A percentile compares a stretch with the other conserved stretches of the same genome.
These are phyloP conservation scores for Pleurotus ostreatus DNA, from an alignment of 768 basidiomycete genomes.

Conservation along the genomic window DNA sequence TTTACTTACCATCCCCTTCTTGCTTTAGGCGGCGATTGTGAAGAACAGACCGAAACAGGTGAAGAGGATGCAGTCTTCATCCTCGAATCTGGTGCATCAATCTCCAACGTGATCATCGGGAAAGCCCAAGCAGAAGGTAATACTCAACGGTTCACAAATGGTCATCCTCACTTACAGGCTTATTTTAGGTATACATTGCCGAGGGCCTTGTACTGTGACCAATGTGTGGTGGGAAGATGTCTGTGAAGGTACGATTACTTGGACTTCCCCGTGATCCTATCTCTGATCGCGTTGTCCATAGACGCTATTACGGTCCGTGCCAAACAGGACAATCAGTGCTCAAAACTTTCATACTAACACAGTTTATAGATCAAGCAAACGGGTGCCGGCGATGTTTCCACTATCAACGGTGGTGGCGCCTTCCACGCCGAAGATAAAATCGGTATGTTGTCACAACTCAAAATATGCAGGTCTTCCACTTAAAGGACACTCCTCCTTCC, in stretches of 20 bases:
- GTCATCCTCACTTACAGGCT: background rate
- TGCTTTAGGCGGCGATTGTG: slow-evolving; percentile 19
- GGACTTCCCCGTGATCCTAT: background rate
- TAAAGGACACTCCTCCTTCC: background rate
- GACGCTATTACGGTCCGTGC: slow-evolving; percentile 19
- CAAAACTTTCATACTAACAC: no score
- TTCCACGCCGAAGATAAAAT: slow-evolving; percentile 23
- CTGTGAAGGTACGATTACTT: slow-evolving; percentile 19
- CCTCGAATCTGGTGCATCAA: slow-evolving; percentile 22
- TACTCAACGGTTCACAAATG: background rate
- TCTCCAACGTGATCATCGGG: slow-evolving; percentile 25
- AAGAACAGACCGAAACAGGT: slow-evolving; percentile 22
- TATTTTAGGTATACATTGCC: slow-evolving; percentile 22
- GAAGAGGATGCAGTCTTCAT: slow-evolving; percentile 26
- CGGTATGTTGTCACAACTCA: slow-evolving; percentile 10
- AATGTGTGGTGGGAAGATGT: slow-evolving; percentile 29
- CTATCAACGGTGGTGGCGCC: slow-evolving; percentile 23
- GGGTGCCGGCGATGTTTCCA: slow-evolving; percentile 21
- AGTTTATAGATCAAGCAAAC: slow-evolving; percentile 22
- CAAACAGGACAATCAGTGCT: no score
- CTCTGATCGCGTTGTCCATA: background rate
- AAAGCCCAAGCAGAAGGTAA: slow-evolving; percentile 24
- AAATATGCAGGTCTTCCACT: background rate
- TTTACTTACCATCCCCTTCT: background rate
- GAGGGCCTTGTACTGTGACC: slow-evolving; percentile 23